phyloP scores from a whole-genome alignment of 306 rosid species.

The Cicer cuneatum region DNA sequence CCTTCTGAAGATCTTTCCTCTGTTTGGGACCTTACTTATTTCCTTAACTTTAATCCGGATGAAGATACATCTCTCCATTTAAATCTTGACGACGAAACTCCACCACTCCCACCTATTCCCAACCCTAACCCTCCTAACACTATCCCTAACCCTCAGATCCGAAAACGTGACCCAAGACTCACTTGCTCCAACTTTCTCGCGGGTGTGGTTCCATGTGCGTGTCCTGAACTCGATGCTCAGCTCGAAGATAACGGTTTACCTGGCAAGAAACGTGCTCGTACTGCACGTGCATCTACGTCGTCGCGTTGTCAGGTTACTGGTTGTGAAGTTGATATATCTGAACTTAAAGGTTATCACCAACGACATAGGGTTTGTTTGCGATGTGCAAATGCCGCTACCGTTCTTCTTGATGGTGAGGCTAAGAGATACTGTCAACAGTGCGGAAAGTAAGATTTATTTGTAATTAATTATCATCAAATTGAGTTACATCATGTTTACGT shows the following conservation, averaged over 20 bases:
- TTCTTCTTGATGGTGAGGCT: conserved; percentile 61
- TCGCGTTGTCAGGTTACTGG: conserved; percentile 86
- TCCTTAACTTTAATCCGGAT: conserved; percentile 48
- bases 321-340: conserved; percentile 78
- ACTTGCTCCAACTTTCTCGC: conserved; percentile 83
- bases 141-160: conserved; percentile 36
- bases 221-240: conserved; percentile 84
- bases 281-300: conserved; percentile 53
- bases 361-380: conserved; percentile 88
- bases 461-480: neutral
- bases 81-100: conserved; percentile 8
- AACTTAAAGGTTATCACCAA: conserved; percentile 90
- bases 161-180: conserved; percentile 93
- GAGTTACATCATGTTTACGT: neutral
- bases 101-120: neutral
- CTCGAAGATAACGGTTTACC: conserved; percentile 68
- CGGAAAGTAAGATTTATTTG: conserved; percentile 70
- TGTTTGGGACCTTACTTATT: conserved; percentile 47
- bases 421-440: conserved; percentile 98
- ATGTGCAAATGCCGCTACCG: conserved; percentile 78
- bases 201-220: conserved; percentile 91
- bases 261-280: conserved; percentile 70
- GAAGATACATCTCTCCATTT: conserved; percentile 13
- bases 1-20: conserved; percentile 41
- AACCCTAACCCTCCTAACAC: conserved; percentile 3